These are phyloP conservation scores for Neurospora discreta DNA, from an alignment of 495 filamentous ascomycete species.

Conservation along the genomic window DNA sequence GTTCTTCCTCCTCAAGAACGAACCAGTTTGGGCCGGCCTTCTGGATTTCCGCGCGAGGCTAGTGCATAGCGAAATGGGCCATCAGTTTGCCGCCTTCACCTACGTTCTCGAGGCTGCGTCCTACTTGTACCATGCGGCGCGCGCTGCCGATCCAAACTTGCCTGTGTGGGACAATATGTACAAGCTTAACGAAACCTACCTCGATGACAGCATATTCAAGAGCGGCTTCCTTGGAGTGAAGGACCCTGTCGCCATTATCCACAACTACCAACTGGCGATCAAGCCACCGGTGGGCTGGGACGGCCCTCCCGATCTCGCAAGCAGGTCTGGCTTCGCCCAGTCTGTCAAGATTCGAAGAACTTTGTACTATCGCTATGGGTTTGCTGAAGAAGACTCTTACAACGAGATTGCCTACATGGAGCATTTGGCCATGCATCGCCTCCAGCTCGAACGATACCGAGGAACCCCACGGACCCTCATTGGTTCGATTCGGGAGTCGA, in stretches of 20 bases:
- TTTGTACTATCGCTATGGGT: slow-evolving; percentile 3
- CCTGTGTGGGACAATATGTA: slow-evolving; percentile 1
- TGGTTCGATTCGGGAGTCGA: background rate
- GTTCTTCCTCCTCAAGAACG: slow-evolving; percentile 11
- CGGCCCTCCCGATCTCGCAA: background rate
- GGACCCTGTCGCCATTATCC: slow-evolving; percentile 3
- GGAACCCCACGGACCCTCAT: background rate
- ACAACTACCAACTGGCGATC: background rate
- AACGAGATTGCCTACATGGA: slow-evolving; percentile 3
- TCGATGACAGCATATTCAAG: slow-evolving; percentile 5
- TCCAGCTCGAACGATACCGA: background rate
- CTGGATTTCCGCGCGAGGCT: slow-evolving; percentile 19
- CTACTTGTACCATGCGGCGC: slow-evolving; percentile 8
- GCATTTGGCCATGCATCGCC: background rate
- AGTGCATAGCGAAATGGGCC: slow-evolving; percentile 14
- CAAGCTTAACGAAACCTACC: background rate
- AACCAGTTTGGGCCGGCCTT: slow-evolving; percentile 18
- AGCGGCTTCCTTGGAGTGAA: background rate
- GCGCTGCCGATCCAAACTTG: slow-evolving; percentile 4
- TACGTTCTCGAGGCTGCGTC: slow-evolving; percentile 10
- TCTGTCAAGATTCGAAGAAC: slow-evolving; percentile 1
- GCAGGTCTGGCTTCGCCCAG: background rate
- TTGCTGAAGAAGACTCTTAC: background rate
- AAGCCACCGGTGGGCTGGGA: background rate
- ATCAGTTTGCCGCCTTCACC: slow-evolving; percentile 7